Evolutionary conservation across 1,284 basidiomycete genomes (phyloP), one percentile per base, ranked within the genome.

Genomic region (Thecaphora frezii): DNA sequence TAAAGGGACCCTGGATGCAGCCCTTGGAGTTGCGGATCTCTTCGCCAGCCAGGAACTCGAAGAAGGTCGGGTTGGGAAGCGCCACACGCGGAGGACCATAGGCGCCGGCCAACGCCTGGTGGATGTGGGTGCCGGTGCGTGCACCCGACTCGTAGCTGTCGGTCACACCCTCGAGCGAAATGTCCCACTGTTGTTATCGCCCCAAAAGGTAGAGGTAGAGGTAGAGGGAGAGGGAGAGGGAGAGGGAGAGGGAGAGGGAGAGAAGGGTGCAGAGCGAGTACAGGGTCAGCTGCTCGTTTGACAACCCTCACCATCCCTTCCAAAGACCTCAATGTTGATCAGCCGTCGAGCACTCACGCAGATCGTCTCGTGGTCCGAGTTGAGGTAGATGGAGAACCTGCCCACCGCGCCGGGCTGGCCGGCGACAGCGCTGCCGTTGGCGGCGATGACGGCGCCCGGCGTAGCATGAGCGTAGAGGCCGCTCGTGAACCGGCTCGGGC

Each of bases 1-100:
- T 68, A 75, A 81, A 81, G 12, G 80, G 79, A 2, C 78, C 80
- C 24, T 67, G 48, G 9, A 76, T 38, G 66, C 80, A 81, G 22
- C 58, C 58, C 42, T 51, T 49, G 24, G 40, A 45, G 59, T 58
- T 23, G 38, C 55, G 51, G 14, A 44, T 30, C 7, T 23, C 22
- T 5, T 14, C 22, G 16, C 13, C 9, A 33, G n/a, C 41, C 26
- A 7, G 18, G 39, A 38, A 25, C 33, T 21, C 23, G 23, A 44
- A 5, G 25, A 18, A 14, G 25, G 16, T 25, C 5, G 58, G 58
- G 50, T 65, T 58, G 43, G 41, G 38, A 48, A 61, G 63, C 9
- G 62, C 53, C 33, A 65, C 23, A 16, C 61, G 30, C 5, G 61
- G 58, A 9, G 61, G 58, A 9, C 61, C 61, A 5, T 42, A 22